A percentile compares a stretch with the other conserved stretches of the same genome.
phyloP scores from a whole-genome alignment of 2,329 filamentous ascomycete genomes.

The Biscogniauxia sp. region DNA sequence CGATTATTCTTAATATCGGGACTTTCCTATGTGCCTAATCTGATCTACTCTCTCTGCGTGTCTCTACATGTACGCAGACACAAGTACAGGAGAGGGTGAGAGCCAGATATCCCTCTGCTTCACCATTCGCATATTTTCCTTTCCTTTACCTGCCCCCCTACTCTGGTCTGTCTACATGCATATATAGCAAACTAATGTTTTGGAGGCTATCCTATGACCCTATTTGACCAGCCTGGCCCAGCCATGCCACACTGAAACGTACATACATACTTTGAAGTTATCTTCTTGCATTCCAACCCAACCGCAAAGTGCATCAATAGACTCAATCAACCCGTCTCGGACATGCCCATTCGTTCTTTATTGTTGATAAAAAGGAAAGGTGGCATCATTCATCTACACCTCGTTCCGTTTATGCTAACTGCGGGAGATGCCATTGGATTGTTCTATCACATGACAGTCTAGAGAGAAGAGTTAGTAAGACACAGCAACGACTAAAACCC shows the following conservation, averaged over 20 bases:
- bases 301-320: not conserved
- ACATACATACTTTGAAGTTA: not conserved
- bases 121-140: not conserved
- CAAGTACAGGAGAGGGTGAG: not conserved
- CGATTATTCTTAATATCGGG: too few species aligned
- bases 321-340: not conserved
- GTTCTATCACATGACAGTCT: conserved; percentile 1
- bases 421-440: not conserved
- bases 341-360: not conserved
- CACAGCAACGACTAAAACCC: not conserved
- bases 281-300: not conserved
- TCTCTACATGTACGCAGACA: not conserved
- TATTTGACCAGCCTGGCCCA: not conserved
- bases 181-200: not conserved
- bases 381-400: not conserved
- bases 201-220: not conserved
- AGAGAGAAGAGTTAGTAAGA: not conserved
- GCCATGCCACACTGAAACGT: not conserved
- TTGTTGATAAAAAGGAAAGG: not conserved
- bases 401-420: not conserved
- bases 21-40: too few species aligned
- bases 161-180: not conserved
- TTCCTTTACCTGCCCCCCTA: not conserved
- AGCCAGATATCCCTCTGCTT: not conserved
- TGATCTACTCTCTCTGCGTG: not conserved